phyloP scores from a whole-genome alignment of 2,329 filamentous ascomycete species.

The Ceratocystis smalleyi region DNA sequence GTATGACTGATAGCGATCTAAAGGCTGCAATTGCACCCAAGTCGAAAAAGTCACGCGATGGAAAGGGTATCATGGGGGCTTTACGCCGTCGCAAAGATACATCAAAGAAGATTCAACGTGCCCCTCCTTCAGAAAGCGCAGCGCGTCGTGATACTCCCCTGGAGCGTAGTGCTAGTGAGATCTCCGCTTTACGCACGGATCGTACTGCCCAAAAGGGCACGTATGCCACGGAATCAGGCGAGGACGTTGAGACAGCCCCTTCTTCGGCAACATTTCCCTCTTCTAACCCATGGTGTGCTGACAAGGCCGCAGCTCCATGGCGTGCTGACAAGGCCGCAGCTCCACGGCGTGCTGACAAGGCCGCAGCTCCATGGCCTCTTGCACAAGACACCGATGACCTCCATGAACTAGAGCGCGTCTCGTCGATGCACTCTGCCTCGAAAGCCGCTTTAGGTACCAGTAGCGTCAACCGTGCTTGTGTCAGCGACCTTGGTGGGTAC shows the following conservation, averaged over 20 bases:
- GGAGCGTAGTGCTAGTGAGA: constrained; percentile 41
- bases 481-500: neutral
- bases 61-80: constrained; percentile 35
- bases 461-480: constrained; percentile 10
- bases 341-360: neutral
- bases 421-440: constrained; percentile 4
- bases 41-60: constrained; percentile 17
- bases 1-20: neutral
- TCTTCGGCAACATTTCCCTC: neutral
- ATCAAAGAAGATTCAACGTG: constrained; percentile 37
- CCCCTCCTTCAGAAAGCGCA: constrained; percentile 38
- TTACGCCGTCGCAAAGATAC: constrained; percentile 47
- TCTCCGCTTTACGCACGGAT: constrained; percentile 28
- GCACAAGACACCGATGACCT: neutral
- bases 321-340: too few species aligned
- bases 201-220: constrained; percentile 21
- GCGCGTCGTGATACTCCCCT: constrained; percentile 47
- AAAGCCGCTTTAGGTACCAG: constrained; percentile 8
- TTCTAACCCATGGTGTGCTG: too few species aligned
- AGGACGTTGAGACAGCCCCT: neutral
- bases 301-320: too few species aligned
- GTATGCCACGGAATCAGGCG: neutral
- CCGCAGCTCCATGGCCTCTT: constrained; percentile 7
- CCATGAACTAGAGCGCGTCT: constrained; percentile 4
- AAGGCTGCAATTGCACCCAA: constrained; percentile 19